Percentiles rank a stretch among this genome's conserved stretches.
Conservation (phyloP, 768 basidiomycete species). For the Lyophyllum semitale region DNA sequence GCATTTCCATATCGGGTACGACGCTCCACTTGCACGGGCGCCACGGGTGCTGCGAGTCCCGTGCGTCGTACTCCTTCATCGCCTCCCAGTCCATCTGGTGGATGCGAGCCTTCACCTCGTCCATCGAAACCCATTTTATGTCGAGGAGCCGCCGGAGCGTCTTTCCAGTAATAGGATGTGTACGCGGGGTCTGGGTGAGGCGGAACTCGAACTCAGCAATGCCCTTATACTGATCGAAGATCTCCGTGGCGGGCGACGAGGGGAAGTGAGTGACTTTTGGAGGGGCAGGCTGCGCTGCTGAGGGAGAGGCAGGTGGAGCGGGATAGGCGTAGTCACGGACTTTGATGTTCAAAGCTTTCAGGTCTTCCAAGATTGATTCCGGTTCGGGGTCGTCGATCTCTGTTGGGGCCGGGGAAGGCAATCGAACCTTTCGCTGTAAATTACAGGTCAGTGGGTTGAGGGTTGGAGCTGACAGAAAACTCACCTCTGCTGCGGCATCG, state of each 20-base stretch:
- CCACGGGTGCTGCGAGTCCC: constrained; percentile 16
- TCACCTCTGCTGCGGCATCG: neutral
- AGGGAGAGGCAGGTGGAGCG: constrained; percentile 4
- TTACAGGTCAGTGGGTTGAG: neutral
- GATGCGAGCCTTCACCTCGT: constrained; percentile 32
- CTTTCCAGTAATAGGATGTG: constrained; percentile 36
- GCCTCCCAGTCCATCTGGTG: constrained; percentile 35
- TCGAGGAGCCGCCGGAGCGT: constrained; percentile 38
- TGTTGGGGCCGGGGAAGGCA: constrained; percentile 36
- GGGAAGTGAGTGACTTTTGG: neutral
- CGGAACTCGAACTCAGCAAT: constrained; percentile 43
- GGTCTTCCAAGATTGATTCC: constrained; percentile 28
- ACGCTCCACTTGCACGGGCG: constrained; percentile 11
- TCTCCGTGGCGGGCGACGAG: constrained; percentile 26
- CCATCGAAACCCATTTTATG: constrained; percentile 37
- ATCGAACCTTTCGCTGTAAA: constrained; percentile 9
- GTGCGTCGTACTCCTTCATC: constrained; percentile 28
- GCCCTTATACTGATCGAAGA: constrained; percentile 39
- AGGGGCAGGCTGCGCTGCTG: neutral
- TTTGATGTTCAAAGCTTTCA: constrained; percentile 36
- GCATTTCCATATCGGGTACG: constrained; percentile 13
- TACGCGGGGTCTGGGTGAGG: constrained; percentile 28
- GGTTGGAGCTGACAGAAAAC: neutral
- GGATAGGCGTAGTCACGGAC: constrained; percentile 42
- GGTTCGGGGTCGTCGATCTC: constrained; percentile 38